Conservation (phyloP, 176 grass and related monocot genomes). For the Secale cereale region DNA sequence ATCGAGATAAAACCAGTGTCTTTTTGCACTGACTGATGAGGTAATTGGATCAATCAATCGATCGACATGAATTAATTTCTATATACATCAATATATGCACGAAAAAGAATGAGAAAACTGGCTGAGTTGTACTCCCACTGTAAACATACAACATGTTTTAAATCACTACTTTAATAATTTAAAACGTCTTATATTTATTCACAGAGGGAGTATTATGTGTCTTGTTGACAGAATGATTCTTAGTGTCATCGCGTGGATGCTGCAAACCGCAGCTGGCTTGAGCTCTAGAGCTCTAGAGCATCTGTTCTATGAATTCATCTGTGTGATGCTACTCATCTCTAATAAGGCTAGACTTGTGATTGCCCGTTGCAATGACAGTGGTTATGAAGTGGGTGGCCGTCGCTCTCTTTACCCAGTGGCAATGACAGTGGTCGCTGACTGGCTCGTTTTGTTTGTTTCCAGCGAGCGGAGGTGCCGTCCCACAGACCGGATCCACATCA, state of each 20-base stretch:
- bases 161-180: too few species aligned
- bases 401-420: not conserved
- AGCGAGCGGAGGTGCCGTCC: slow-evolving; percentile 6
- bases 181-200: too few species aligned
- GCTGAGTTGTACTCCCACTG: too few species aligned
- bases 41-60: too few species aligned
- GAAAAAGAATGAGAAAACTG: too few species aligned
- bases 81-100: too few species aligned
- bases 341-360: not conserved
- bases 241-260: not conserved
- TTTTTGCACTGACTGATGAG: too few species aligned
- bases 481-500: not conserved
- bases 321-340: not conserved
- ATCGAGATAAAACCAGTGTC: too few species aligned
- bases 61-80: too few species aligned
- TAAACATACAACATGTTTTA: too few species aligned
- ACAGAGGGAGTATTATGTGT: too few species aligned
- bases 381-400: not conserved
- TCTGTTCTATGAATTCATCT: not conserved
- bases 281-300: not conserved
- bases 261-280: not conserved
- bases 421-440: not conserved
- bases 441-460: not conserved
- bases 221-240: not conserved
- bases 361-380: not conserved